Conservation (phyloP, 2,329 filamentous ascomycete genomes). For the Westerdykella sp. region DNA sequence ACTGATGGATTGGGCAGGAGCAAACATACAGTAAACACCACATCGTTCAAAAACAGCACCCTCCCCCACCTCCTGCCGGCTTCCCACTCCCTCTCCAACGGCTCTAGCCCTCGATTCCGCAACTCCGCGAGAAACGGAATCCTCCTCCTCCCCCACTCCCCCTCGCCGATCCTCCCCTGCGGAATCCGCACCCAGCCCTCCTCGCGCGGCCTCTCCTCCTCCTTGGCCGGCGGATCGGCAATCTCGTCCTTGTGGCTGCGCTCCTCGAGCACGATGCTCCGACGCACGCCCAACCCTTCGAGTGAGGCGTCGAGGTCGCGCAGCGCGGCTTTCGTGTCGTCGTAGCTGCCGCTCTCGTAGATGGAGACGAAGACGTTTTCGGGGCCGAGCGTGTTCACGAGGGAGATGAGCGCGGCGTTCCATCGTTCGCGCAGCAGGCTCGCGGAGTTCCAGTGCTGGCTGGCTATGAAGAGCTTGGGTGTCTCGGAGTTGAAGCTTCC, state of each 20-base stretch:
- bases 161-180: slow-evolving; percentile 32
- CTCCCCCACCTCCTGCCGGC: slow-evolving; percentile 51
- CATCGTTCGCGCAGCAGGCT: slow-evolving; percentile 55
- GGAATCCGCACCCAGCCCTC: slow-evolving; percentile 60
- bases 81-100: slow-evolving; percentile 48
- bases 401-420: slow-evolving; percentile 53
- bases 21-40: slow-evolving; percentile 51
- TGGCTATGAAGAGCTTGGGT: slow-evolving; percentile 55
- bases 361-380: slow-evolving; percentile 64
- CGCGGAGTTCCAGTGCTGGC: slow-evolving; percentile 64
- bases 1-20: background rate
- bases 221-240: slow-evolving; percentile 9
- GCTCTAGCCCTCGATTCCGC: slow-evolving; percentile 58
- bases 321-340: slow-evolving; percentile 60
- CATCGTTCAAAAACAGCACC: slow-evolving; percentile 58
- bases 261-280: slow-evolving; percentile 53
- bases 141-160: slow-evolving; percentile 50
- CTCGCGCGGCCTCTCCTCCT: slow-evolving; percentile 47
- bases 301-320: slow-evolving; percentile 51
- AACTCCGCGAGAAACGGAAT: slow-evolving; percentile 63
- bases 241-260: slow-evolving; percentile 44
- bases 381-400: slow-evolving; percentile 53
- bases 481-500: no score
- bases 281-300: slow-evolving; percentile 47
- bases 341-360: slow-evolving; percentile 63